Base-by-base conservation (phyloP, 2,329 filamentous ascomycete species). In the Sporothrix schenckii region DNA sequence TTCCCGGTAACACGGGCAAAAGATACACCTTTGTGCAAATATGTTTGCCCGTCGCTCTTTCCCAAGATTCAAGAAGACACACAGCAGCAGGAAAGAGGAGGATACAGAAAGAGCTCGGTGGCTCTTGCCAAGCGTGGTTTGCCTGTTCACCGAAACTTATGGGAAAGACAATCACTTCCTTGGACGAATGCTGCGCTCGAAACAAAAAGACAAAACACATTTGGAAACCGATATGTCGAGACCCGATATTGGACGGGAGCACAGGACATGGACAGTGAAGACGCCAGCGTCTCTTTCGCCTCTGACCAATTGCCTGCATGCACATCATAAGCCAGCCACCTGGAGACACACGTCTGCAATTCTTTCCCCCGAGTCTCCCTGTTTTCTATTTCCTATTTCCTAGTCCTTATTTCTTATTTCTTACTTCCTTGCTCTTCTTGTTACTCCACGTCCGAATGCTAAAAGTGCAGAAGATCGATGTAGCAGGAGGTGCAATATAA, bases 1-100 rank as follows among this genome's bases (percentile, higher is more conserved):
- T 63, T 63, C 58, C 58, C 39, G 41, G 58, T 47, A 47, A 63
- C 58, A 63, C 39, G 30, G 30, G 53, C 27, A 56, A 24, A 24
- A 21, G 27, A 34, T 34, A 9, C 34, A 34, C 6, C 34, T 6
- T 34, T 34, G 34, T 4, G 6, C 34, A 34, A 56, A 7, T 34
- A 19, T 58, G 16, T 58, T n/a, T n/a, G 30, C 30, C 30, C 54
- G 30, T 58, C 30, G 54, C 54, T 58, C 54, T 58, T 58, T 39
- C 54, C 30, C 34, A 16, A 41, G 9, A 9, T 9, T 5, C 49
- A 10, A 58, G 19, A 34, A 11, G 3, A 58, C 7, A 13, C 9
- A 21, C 1, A 44, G 41, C 5, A n/a, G n/a, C 30, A 13, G 9
- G 27, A 56, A 19, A 14, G 27, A 34, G 27, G 30, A 44, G 41